Evolutionary conservation across 176 grass and related monocot species (phyloP), one percentile per base, ranked within the genome.

Genomic region (Musa beccarii): DNA sequence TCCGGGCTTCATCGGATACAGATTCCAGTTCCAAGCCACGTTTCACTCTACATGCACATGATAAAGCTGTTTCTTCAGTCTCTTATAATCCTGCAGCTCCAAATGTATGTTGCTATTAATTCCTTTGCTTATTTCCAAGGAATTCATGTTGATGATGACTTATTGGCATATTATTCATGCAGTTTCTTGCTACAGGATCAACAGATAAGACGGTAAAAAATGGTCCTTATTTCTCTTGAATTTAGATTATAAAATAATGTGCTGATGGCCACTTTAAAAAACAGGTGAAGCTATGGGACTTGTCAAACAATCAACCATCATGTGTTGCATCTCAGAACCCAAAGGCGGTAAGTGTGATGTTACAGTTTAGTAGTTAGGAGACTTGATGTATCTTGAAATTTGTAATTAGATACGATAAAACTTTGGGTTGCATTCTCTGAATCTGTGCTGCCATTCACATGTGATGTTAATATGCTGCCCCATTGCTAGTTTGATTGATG

Each of bases 31-130:
- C 74, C 53, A 88, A 80, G 61, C 79, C 90, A 59, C 76, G 53
- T 1, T 98, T 93, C 80, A 91, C 90, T 70, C 88, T 98, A 65
- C 90, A 98, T 70, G 95, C 90, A 78, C 90, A 92, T 1, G 76
- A 80, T 51, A 87, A 89, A 78, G 81, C 90, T 76, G 82, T 78
- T 69, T 87, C 86, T 23, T 75, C 90, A 16, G 22, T 92, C 71
- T 83, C 82, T 56, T 92, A 83, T 15, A 57, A 73, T 67, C 49
- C 77, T 1, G 77, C 69, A 49, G 67, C 80, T 52, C 84, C 84
- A 56, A 89, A 89, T n/a, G 86, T 92, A 92, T 72, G 56, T 14
- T 53, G 13, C 14, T 43, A 49, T 69, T 15, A 1, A 69, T 8
- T 69, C 52, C 34, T 25, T 68, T 24, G 9, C 1, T 23, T 8